These are phyloP conservation scores for Chalciporus pseudorubinellus DNA, from an alignment of 768 basidiomycete genomes.

Conservation along the genomic window DNA sequence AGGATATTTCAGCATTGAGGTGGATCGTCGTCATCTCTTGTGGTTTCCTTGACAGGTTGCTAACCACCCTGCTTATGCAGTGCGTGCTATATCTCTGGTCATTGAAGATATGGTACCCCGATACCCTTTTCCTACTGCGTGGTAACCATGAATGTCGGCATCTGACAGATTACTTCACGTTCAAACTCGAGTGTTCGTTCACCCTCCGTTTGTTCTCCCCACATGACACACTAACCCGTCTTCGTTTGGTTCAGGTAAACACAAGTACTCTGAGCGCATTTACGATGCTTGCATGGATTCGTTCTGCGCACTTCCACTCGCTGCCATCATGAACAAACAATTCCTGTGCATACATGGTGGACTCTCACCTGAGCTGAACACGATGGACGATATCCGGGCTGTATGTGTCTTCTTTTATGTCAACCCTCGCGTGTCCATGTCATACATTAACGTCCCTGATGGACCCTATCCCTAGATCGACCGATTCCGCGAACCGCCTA, in stretches of 20 bases:
- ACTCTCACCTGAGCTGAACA: slow-evolving; percentile 90
- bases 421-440: background rate
- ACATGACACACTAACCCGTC: slow-evolving; percentile 3
- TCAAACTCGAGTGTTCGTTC: slow-evolving; percentile 92
- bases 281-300: slow-evolving; percentile 99
- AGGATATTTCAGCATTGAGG: slow-evolving; percentile 93
- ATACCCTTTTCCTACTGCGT: slow-evolving; percentile 92
- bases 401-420: slow-evolving; percentile 43
- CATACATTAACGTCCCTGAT: background rate
- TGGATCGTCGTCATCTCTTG: slow-evolving; percentile 27
- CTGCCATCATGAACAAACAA: slow-evolving; percentile 99
- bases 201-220: background rate
- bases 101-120: slow-evolving; percentile 99
- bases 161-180: slow-evolving; percentile 97
- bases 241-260: slow-evolving; percentile 70
- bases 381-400: slow-evolving; percentile 88
- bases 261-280: slow-evolving; percentile 95
- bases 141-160: slow-evolving; percentile 99
- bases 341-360: slow-evolving; percentile 99
- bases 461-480: slow-evolving; percentile 62
- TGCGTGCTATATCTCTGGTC: slow-evolving; percentile 98
- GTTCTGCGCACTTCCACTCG: slow-evolving; percentile 92
- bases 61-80: slow-evolving; percentile 38
- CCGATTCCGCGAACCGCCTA: slow-evolving; percentile 97
- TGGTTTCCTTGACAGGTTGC: background rate